Evolutionary conservation across 805 yeast genomes (phyloP), one percentile per base, ranked within the genome.

Genomic region (Saccharomycopsis microspora): DNA sequence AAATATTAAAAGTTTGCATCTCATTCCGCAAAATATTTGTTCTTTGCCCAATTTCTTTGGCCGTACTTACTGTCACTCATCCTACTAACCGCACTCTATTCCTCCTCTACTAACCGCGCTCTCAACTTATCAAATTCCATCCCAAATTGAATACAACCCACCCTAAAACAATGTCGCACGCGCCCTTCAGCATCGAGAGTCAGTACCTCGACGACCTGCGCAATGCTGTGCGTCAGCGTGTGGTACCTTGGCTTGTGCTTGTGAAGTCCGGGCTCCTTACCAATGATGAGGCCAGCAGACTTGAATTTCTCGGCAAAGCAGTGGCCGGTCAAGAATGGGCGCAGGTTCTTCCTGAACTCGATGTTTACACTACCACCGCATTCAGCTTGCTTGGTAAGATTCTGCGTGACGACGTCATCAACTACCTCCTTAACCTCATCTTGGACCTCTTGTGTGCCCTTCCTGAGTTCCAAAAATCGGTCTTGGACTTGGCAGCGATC

Each of bases 231-330:
- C 72, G 93, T 57, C 81, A 85, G 51, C 76, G 93, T 54, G 80
- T 89, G 33, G 76, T 88, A 48, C 94, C 95, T 33, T 89, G 97
- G 97, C 94, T 85, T 58, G 94, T 94, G 6, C 78, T 84, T 57
- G 80, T 85, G 7, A 73, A 95, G 47, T 80, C 89, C 19, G 79
- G 76, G 43, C 74, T 80, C 41, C 69, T 89, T 37, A 66, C 80
- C 41, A 73, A 72, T 44, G 77, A 76, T 52, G 93, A 86, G 60
- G 90, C 89, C 7, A 72, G 72, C 45, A 65, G 72, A 42, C 51
- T 70, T 44, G 64, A 62, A 50, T 57, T 56, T 32, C 55, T 69
- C 41, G 72, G 68, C 48, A 58, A 54, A 41, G 46, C 58, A 10
- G 65, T 68, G 19, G 56, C 61, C 10, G 72, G 68, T 34, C 69